Evolutionary conservation across 2,329 filamentous ascomycete genomes (phyloP).

Genomic region (Volutella citrinella): DNA sequence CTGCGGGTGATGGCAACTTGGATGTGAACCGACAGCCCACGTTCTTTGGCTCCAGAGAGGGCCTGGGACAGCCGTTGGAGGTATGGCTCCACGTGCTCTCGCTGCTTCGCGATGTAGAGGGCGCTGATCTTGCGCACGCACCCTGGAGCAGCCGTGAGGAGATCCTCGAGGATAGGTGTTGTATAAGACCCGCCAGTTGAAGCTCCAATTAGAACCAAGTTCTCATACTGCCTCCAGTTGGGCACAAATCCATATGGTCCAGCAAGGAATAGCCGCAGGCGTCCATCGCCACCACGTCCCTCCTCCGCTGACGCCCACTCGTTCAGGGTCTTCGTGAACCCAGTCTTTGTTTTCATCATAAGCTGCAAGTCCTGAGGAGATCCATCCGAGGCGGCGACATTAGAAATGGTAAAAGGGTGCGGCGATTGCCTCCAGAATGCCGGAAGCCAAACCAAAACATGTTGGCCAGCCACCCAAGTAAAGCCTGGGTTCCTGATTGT

Average conservation of each 20-base stretch:
- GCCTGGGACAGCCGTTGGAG: conserved; percentile 12
- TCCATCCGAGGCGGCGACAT: conserved; percentile 6
- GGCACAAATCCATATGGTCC: conserved; percentile 19
- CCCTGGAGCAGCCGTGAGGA: conserved; percentile 15
- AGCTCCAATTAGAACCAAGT: conserved; percentile 16
- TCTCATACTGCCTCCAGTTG: conserved; percentile 25
- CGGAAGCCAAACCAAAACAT: conserved; percentile 25
- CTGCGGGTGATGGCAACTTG: conserved; percentile 20
- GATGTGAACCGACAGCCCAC: conserved; percentile 19
- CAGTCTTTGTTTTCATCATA: conserved; percentile 21
- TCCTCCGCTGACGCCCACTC: conserved; percentile 19
- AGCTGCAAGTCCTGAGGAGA: conserved; percentile 18
- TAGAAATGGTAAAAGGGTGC: conserved; percentile 23
- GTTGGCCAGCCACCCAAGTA: conserved; percentile 22
- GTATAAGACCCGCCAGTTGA: conserved; percentile 23
- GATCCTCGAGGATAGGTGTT: conserved; percentile 19
- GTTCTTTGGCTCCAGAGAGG: conserved; percentile 18
- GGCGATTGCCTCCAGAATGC: conserved; percentile 21
- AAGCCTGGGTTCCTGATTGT: conserved; percentile 20
- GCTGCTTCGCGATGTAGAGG: conserved; percentile 18
- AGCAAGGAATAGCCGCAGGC: conserved; percentile 17
- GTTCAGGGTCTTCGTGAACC: conserved; percentile 20
- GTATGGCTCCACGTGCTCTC: conserved; percentile 17
- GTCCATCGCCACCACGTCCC: conserved; percentile 9
- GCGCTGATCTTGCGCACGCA: conserved; percentile 20